phyloP scores from a whole-genome alignment of 257 asterid species.

The Cynanchum wilfordii region DNA sequence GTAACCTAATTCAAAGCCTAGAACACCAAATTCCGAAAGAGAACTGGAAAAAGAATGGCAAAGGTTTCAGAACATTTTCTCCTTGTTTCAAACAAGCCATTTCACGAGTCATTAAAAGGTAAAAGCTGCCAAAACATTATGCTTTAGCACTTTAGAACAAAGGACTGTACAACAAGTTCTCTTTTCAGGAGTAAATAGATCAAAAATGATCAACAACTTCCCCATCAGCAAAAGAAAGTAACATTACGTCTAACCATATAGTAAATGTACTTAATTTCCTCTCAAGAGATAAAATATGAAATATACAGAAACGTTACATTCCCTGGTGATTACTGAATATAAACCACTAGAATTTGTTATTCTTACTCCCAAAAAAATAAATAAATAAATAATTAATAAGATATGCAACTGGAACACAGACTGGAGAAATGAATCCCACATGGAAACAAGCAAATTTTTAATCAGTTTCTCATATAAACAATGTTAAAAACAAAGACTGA shows the following conservation, averaged over 20 bases:
- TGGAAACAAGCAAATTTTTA: background rate
- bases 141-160: background rate
- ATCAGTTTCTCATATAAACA: background rate
- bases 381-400: background rate
- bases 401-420: background rate
- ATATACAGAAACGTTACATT: background rate
- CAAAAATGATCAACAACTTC: background rate
- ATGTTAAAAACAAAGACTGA: constrained; percentile 7
- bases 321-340: background rate
- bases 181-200: background rate
- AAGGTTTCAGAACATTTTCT: background rate
- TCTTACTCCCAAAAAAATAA: background rate
- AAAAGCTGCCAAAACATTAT: background rate
- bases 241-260: background rate
- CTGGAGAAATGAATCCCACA: background rate
- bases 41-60: constrained; percentile 47
- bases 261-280: background rate
- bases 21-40: constrained; percentile 87
- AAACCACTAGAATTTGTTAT: background rate
- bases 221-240: background rate
- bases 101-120: background rate
- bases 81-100: background rate
- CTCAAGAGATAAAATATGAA: background rate
- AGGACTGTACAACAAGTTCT: background rate
- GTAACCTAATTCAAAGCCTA: constrained; percentile 92